Conservation (phyloP, 352 stramenopile genomes). For the Phytophthora ramorum region DNA sequence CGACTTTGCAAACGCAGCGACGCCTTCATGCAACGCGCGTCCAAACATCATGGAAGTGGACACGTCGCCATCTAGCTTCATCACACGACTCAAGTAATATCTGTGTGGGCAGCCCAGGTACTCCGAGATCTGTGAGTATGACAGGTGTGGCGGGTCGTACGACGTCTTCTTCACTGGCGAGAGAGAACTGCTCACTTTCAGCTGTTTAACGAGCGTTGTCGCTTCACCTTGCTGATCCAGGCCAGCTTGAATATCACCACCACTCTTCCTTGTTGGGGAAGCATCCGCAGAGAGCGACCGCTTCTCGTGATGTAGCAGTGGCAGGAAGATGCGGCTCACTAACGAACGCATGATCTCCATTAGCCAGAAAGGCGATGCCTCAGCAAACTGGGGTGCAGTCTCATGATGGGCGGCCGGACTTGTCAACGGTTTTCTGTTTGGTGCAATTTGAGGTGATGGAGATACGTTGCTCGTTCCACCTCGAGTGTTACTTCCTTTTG, state of each 20-base stretch:
- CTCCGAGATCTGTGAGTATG: slow-evolving; percentile 84
- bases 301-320: slow-evolving; percentile 32
- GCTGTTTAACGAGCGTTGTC: neutral
- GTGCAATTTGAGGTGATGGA: neutral
- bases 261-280: neutral
- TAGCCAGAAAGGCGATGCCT: slow-evolving; percentile 15
- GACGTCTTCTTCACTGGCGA: slow-evolving; percentile 1
- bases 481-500: slow-evolving; percentile 2
- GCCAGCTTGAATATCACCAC: neutral
- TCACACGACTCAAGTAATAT: slow-evolving; percentile 78
- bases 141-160: slow-evolving; percentile 72
- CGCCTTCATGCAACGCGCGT: slow-evolving; percentile 69
- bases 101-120: slow-evolving; percentile 82
- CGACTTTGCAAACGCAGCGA: slow-evolving; percentile 58
- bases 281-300: neutral
- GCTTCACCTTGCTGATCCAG: neutral
- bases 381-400: neutral
- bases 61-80: slow-evolving; percentile 57
- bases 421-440: neutral
- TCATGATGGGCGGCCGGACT: neutral
- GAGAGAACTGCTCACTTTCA: neutral
- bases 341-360: slow-evolving; percentile 33
- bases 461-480: slow-evolving; percentile 4
- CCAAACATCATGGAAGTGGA: slow-evolving; percentile 81
- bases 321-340: slow-evolving; percentile 41